Conservation (phyloP, 2,329 filamentous ascomycete genomes). For the Emmonsia crescens region DNA sequence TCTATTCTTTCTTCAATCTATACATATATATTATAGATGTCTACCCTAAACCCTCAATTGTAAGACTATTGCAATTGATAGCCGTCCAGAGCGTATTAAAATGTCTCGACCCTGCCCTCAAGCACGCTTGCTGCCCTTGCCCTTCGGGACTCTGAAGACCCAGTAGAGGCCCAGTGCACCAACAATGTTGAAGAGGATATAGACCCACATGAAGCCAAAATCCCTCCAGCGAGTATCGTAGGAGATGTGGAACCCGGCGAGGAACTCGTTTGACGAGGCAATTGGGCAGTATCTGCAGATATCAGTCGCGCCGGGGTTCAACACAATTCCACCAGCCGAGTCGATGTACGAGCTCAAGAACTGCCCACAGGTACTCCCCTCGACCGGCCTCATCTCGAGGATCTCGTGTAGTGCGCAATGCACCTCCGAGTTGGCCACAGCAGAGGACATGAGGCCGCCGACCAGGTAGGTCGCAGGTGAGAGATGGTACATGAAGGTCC, state of each 20-base stretch:
- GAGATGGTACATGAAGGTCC: constrained; percentile 64
- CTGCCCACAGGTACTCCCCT: constrained; percentile 49
- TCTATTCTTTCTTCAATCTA: neutral
- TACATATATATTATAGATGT: neutral
- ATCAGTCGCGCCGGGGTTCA: constrained; percentile 33
- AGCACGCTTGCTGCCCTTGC: neutral
- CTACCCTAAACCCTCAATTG: neutral
- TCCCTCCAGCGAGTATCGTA: constrained; percentile 51
- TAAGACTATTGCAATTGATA: neutral
- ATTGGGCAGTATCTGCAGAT: constrained; percentile 43
- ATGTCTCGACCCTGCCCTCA: neutral
- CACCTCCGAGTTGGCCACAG: constrained; percentile 19
- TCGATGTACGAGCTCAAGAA: constrained; percentile 36
- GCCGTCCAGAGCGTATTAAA: neutral
- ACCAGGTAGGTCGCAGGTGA: constrained; percentile 54
- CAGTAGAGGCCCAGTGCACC: constrained; percentile 52
- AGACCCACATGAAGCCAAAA: constrained; percentile 59
- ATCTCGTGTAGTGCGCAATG: constrained; percentile 24
- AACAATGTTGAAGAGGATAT: constrained; percentile 52
- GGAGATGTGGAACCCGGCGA: constrained; percentile 31
- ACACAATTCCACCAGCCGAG: constrained; percentile 30
- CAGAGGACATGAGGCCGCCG: constrained; percentile 26
- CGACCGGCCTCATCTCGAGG: constrained; percentile 37
- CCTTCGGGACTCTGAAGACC: constrained; percentile 44
- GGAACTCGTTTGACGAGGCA: constrained; percentile 37